Base-by-base conservation (phyloP, 495 filamentous ascomycete genomes). In the Bacidia gigantensis region DNA sequence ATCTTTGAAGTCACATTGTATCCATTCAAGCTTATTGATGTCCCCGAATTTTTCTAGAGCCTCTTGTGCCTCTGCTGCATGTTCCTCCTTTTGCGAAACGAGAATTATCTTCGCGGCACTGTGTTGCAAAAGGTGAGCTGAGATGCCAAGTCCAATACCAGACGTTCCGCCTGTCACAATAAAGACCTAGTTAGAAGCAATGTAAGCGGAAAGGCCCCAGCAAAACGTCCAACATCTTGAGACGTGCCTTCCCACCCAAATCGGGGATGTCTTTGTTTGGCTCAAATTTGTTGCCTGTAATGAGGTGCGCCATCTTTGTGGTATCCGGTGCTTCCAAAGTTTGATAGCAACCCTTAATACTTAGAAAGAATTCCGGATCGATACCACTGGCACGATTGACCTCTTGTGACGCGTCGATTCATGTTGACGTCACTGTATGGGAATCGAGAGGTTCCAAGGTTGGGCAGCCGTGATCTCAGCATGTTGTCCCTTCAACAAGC, bases 61-160 rank as follows among this genome's bases (percentile, higher is more conserved):
- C n/a, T 69, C 57, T 11, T 61, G 54, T 12, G 67, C 68, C 20
- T 69, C 63, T 11, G 62, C 52, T 18, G 66, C 67, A 49, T 75
- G 70, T 32, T 72, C 63, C 51, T 71, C 68, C 24, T 69, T 72
- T 26, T 71, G 69, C 2, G 70, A 72, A 5, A 77, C 58, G 0
- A 77, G 58, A 45, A 71, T 68, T 20, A 79, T 62, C 52, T 65
- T 70, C 2, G 60, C 60, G 9, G 69, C 61, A 23, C 70, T 70
- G 54, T 75, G 74, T 53, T 77, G 67, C 3, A 78, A 64, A 2
- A 78, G 56, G 51, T 79, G 75, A 12, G 74, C 67, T 24, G 66
- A 58, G 24, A 77, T 76, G 38, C 74, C 69, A 54, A 70, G 75
- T 9, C 64, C 71, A 32, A 75, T 72, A 46, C 70, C 69, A 21